phyloP scores from a whole-genome alignment of 768 basidiomycete species.

The Russula emetica region DNA sequence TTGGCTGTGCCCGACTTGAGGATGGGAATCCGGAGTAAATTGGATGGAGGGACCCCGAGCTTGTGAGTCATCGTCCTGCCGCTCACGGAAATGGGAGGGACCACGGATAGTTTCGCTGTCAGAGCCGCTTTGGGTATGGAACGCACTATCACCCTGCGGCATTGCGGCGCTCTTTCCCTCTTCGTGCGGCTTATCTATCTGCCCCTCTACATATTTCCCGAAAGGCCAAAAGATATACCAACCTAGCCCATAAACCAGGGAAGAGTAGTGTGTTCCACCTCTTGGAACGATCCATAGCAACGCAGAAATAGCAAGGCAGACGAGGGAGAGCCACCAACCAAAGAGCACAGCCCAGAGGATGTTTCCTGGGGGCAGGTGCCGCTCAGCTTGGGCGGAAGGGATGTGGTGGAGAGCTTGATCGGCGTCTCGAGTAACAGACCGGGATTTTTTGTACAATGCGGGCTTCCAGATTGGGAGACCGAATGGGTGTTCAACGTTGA shows the following conservation, averaged over 20 bases:
- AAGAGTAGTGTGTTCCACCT: slow-evolving; percentile 80
- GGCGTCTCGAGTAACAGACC: slow-evolving; percentile 93
- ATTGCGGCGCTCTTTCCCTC: slow-evolving; percentile 40
- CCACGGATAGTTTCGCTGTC: slow-evolving; percentile 37
- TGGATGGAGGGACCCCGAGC: neutral
- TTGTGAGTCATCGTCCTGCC: slow-evolving; percentile 10
- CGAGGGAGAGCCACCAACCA: slow-evolving; percentile 87
- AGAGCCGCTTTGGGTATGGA: slow-evolving; percentile 32
- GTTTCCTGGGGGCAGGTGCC: slow-evolving; percentile 91
- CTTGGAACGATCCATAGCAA: slow-evolving; percentile 69
- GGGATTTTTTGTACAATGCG: slow-evolving; percentile 94
- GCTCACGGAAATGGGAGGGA: slow-evolving; percentile 24
- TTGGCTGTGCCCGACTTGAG: slow-evolving; percentile 43
- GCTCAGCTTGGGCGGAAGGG: slow-evolving; percentile 89
- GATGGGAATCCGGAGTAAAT: slow-evolving; percentile 31
- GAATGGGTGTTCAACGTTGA: slow-evolving; percentile 98
- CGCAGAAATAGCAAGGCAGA: slow-evolving; percentile 62
- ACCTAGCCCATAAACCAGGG: slow-evolving; percentile 84
- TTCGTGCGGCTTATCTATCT: slow-evolving; percentile 36
- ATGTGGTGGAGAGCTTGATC: slow-evolving; percentile 90
- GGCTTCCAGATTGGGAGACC: slow-evolving; percentile 99
- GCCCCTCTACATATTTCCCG: slow-evolving; percentile 96
- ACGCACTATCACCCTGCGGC: slow-evolving; percentile 36
- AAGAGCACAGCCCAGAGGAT: slow-evolving; percentile 87
- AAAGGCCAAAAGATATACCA: slow-evolving; percentile 99